Evolutionary conservation across 805 yeast species (phyloP).

Genomic region (Hagleromyces aurorensis): DNA sequence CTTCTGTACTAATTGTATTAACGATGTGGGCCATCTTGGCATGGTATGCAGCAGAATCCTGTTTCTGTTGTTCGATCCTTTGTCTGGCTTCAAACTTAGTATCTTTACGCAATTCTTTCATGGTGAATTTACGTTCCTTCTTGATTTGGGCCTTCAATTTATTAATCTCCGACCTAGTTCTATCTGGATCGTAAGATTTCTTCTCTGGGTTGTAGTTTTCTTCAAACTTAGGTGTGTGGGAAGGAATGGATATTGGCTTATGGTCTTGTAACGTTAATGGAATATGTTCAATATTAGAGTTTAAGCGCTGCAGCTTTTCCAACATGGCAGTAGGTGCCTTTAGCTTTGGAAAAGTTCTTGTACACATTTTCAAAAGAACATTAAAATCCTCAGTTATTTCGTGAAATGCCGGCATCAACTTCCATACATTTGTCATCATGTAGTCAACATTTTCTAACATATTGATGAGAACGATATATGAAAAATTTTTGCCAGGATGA

Average conservation of each 20-base stretch:
- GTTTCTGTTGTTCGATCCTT: conserved; percentile 69
- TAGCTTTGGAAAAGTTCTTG: conserved; percentile 32
- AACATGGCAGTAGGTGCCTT: conserved; percentile 30
- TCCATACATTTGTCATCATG: conserved; percentile 41
- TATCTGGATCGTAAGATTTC: conserved; percentile 81
- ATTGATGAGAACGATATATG: conserved; percentile 23
- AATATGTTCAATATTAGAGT: conserved; percentile 44
- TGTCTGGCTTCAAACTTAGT: conserved; percentile 81
- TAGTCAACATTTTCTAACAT: conserved; percentile 27
- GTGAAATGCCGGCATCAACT: conserved; percentile 50
- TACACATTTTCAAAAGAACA: conserved; percentile 35
- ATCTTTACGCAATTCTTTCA: conserved; percentile 88
- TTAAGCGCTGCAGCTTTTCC: conserved; percentile 42
- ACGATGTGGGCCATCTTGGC: conserved; percentile 81
- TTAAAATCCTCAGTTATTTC: conserved; percentile 50
- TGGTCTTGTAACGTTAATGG: conserved; percentile 82
- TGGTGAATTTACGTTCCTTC: conserved; percentile 80
- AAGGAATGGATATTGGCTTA: conserved; percentile 73
- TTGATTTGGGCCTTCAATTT: conserved; percentile 81
- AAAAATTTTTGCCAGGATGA: conserved; percentile 11
- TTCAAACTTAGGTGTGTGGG: conserved; percentile 86
- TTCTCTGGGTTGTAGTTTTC: conserved; percentile 94
- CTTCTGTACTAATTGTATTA: conserved; percentile 83
- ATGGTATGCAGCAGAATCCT: conserved; percentile 71
- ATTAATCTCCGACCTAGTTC: conserved; percentile 70